Evolutionary conservation across 2,329 filamentous ascomycete species (phyloP).

Genomic region (Alternaria sp.): DNA sequence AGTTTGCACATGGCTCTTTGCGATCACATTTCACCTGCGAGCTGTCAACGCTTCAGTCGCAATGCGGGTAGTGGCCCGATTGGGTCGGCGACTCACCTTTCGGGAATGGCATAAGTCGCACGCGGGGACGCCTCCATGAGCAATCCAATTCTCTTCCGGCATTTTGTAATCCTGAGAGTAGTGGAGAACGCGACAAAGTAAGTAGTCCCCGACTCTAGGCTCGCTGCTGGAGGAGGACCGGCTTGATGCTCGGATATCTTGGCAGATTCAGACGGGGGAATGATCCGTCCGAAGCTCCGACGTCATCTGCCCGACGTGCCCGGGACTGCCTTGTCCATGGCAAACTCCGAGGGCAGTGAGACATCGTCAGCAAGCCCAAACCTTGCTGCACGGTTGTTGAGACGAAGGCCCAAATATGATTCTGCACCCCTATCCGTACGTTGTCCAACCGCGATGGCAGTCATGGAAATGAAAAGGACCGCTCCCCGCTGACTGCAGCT

Average conservation of each 20-base stretch:
- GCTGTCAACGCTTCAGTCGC: not conserved
- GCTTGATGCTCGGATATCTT: constrained; percentile 11
- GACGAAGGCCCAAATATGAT: not conserved
- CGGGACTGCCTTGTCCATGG: not conserved
- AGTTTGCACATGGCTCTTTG: constrained; percentile 42
- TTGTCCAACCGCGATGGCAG: not conserved
- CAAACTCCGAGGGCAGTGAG: not conserved
- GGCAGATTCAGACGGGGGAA: constrained; percentile 2
- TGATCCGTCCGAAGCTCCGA: constrained; percentile 4
- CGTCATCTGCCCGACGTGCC: not conserved
- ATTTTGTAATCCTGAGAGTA: constrained; percentile 14
- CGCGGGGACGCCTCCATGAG: constrained; percentile 39
- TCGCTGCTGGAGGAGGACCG: not conserved
- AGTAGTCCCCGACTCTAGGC: not conserved
- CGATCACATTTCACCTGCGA: constrained; percentile 44
- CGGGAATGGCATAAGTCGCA: constrained; percentile 40
- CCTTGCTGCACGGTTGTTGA: not conserved
- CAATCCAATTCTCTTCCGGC: constrained; percentile 42
- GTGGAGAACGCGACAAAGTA: not conserved
- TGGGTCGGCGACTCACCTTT: constrained; percentile 7
- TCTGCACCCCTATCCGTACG: not conserved
- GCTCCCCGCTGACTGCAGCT: not conserved
- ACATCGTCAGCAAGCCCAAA: not conserved
- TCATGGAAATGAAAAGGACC: not conserved
- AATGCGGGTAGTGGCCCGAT: not conserved